Base-by-base conservation (phyloP, 1,284 basidiomycete species). In the Ustilago vetiveriae region DNA sequence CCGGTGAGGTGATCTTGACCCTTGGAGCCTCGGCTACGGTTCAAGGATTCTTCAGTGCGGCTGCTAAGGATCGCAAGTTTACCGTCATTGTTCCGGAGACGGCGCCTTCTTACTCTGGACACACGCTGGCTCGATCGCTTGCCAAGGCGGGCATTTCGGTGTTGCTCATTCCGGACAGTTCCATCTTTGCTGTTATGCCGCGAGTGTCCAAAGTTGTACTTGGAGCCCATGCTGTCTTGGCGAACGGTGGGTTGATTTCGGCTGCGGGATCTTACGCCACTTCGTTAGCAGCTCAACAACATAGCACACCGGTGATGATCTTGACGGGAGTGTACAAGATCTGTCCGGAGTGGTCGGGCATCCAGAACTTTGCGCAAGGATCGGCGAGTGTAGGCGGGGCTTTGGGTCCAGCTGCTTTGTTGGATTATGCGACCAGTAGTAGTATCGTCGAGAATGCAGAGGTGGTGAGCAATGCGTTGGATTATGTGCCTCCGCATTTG, bases 21-120 rank as follows among this genome's bases (percentile, higher is more conserved):
- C 87, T 98, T 36, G 94, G 94, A n/a, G 88, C 92, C 83, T 70
- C 62, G 4, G 88, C 87, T 76, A 98, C 95, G 0, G 93, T 98
- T n/a, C 92, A 94, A 81, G 86, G 90, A 2, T 98, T 98, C 84
- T 85, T 98, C 47, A 94, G 92, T 82, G 86, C 91, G 11, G 95
- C 94, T 1, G 91, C 90, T 19, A 90, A 92, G 73, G 88, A 92
- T 79, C 87, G 92, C 73, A 94, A 94, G 81, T 98, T 94, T 81
- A 96, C 94, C 23, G 94, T 95, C 50, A 94, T 98, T 67, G 92
- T 98, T 10, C 91, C 93, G 16, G 94, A 98, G 84, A 92, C 92
- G 0, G 92, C 92, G 10, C 95, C 95, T 13, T 90, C 90, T 88
- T 94, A 91, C 79, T 87, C 88, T 33, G 95, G 95, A 14, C 91